Conservation (phyloP, 495 filamentous ascomycete genomes). For the Stereocaulon alpinum region DNA sequence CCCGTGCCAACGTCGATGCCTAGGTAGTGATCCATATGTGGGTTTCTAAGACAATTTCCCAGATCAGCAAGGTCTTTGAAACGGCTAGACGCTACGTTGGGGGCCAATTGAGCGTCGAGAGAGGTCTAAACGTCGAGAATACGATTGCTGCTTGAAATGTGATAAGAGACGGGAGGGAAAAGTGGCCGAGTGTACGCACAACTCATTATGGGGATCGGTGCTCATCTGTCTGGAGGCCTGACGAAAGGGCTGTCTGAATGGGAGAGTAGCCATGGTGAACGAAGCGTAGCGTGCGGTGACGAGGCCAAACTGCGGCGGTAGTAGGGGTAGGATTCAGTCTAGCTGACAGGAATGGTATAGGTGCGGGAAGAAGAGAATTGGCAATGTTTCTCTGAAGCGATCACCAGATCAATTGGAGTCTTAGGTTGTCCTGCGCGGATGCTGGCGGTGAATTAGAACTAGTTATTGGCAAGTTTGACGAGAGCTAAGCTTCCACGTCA, state of each 20-base stretch:
- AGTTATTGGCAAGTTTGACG: no score
- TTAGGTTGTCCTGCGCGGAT: neutral
- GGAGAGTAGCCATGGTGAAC: constrained; percentile 19
- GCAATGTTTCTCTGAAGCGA: neutral
- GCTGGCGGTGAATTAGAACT: neutral
- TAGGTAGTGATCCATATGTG: constrained; percentile 60
- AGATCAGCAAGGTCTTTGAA: neutral
- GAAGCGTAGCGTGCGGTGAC: neutral
- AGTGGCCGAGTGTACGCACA: neutral
- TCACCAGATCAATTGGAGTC: constrained; percentile 3
- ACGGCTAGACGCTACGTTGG: neutral
- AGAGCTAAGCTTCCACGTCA: constrained; percentile 1
- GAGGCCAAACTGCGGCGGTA: neutral
- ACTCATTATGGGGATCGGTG: constrained; percentile 46
- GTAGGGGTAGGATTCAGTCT: neutral
- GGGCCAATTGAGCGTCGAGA: neutral
- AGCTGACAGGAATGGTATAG: neutral
- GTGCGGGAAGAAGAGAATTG: constrained; percentile 1
- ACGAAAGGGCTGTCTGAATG: constrained; percentile 26
- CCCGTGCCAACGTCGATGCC: constrained; percentile 96
- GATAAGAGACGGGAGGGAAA: neutral
- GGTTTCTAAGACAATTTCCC: constrained; percentile 19
- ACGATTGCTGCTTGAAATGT: neutral
- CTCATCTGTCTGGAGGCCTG: constrained; percentile 44
- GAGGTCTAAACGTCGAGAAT: neutral